phyloP scores from a whole-genome alignment of 257 asterid genomes.

The Forsythia suspensa region DNA sequence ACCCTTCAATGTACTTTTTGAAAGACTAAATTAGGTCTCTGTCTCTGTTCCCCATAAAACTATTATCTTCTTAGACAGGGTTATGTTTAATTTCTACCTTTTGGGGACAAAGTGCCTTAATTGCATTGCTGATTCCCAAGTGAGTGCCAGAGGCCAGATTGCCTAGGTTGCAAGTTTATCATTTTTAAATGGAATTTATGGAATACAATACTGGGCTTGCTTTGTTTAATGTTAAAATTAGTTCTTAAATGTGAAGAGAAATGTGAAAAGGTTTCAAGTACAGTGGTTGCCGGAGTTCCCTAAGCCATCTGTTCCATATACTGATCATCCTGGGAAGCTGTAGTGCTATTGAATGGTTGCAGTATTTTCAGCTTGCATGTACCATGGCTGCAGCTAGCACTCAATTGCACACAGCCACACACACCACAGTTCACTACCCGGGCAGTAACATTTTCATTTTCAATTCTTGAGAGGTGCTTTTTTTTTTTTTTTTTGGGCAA shows the following conservation, averaged over 20 bases:
- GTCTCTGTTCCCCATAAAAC: background rate
- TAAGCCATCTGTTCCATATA: background rate
- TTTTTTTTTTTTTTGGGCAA: background rate
- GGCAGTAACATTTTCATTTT: background rate
- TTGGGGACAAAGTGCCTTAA: background rate
- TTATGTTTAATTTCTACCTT: background rate
- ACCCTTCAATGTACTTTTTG: background rate
- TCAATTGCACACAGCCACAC: no score
- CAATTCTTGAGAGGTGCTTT: background rate
- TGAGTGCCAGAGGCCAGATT: background rate
- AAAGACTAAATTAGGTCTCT: background rate
- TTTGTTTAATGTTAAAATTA: background rate
- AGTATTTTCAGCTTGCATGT: no score
- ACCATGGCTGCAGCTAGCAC: no score
- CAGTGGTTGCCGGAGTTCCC: background rate
- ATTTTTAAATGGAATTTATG: background rate
- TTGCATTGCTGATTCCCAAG: background rate
- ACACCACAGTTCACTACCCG: no score
- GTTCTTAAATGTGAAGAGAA: background rate
- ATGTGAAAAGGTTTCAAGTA: background rate
- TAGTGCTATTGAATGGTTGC: no score
- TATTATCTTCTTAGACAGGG: background rate
- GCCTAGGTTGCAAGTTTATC: background rate
- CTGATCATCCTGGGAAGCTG: no score
- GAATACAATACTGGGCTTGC: background rate